These are phyloP conservation scores for Colletotrichum sansevieriae DNA, from an alignment of 2,329 filamentous ascomycete species.

Conservation along the genomic window DNA sequence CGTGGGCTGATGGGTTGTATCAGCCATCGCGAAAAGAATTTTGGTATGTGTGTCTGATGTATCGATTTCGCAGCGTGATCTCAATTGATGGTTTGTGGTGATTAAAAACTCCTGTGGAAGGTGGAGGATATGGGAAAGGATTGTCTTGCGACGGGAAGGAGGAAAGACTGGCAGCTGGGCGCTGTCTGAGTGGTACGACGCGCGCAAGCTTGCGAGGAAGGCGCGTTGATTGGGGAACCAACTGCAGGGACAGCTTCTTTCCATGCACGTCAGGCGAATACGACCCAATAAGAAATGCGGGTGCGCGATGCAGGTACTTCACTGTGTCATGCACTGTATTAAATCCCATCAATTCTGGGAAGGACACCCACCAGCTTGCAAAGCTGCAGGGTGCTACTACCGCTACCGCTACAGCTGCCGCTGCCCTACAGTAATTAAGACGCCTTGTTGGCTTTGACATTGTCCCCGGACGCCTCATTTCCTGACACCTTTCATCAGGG, in stretches of 20 bases:
- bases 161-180: slow-evolving; percentile 14
- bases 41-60: not conserved
- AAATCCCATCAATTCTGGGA: slow-evolving; percentile 21
- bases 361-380: slow-evolving; percentile 1
- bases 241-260: slow-evolving; percentile 38
- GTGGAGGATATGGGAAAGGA: slow-evolving; percentile 18
- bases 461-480: slow-evolving; percentile 13
- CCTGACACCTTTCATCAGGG: not conserved
- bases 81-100: slow-evolving; percentile 12
- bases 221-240: slow-evolving; percentile 44
- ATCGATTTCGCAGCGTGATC: not conserved
- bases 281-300: slow-evolving; percentile 23
- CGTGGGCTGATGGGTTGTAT: slow-evolving; percentile 47
- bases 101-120: not conserved
- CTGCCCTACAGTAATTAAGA: not conserved
- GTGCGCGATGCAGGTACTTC: not conserved
- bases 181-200: slow-evolving; percentile 38
- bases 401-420: not conserved
- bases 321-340: slow-evolving; percentile 38
- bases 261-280: slow-evolving; percentile 25
- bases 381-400: slow-evolving; percentile 8
- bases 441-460: slow-evolving; percentile 11
- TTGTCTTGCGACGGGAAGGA: slow-evolving; percentile 10
- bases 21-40: slow-evolving; percentile 45
- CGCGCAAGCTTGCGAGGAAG: slow-evolving; percentile 26